Evolutionary conservation across 768 basidiomycete genomes (phyloP).

Genomic region (Trametes punicea): DNA sequence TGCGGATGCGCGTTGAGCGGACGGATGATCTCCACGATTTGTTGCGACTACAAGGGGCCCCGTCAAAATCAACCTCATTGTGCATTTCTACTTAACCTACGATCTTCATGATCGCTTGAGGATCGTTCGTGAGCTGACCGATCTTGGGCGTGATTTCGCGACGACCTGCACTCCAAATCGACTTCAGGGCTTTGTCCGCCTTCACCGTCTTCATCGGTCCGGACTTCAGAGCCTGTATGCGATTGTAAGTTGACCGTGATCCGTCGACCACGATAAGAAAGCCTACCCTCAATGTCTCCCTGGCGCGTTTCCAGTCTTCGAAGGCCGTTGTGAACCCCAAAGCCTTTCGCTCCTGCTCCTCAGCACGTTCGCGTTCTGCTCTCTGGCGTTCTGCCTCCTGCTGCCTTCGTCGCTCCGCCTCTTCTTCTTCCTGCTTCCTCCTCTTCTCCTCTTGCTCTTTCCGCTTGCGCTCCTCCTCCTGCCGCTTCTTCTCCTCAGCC

Average conservation of each 20-base stretch:
- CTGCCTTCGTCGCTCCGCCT: constrained; percentile 37
- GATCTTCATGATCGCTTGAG: constrained; percentile 56
- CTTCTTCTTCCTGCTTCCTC: constrained; percentile 30
- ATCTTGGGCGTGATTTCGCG: constrained; percentile 84
- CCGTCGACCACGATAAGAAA: background rate
- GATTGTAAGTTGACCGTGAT: constrained; percentile 14
- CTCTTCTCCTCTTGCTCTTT: constrained; percentile 27
- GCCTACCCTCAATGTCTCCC: constrained; percentile 51
- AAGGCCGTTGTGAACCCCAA: constrained; percentile 53
- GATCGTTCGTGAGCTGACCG: constrained; percentile 80
- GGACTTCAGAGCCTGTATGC: constrained; percentile 55
- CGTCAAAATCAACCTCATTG: constrained; percentile 17
- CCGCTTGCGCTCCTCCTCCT: constrained; percentile 27
- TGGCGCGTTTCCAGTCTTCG: constrained; percentile 64
- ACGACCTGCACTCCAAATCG: constrained; percentile 63
- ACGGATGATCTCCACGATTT: constrained; percentile 42
- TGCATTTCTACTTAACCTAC: constrained; percentile 38
- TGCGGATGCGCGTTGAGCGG: constrained; percentile 30
- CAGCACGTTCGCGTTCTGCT: constrained; percentile 32
- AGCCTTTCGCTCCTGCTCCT: constrained; percentile 37
- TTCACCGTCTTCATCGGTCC: constrained; percentile 67
- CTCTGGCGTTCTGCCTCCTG: constrained; percentile 26
- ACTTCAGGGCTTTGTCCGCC: constrained; percentile 46
- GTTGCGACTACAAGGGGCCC: constrained; percentile 33
- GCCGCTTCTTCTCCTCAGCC: constrained; percentile 27